Percentiles rank a stretch among this genome's conserved stretches.
phyloP scores from a whole-genome alignment of 1,284 basidiomycete species.

The Microbotryum intermedium region DNA sequence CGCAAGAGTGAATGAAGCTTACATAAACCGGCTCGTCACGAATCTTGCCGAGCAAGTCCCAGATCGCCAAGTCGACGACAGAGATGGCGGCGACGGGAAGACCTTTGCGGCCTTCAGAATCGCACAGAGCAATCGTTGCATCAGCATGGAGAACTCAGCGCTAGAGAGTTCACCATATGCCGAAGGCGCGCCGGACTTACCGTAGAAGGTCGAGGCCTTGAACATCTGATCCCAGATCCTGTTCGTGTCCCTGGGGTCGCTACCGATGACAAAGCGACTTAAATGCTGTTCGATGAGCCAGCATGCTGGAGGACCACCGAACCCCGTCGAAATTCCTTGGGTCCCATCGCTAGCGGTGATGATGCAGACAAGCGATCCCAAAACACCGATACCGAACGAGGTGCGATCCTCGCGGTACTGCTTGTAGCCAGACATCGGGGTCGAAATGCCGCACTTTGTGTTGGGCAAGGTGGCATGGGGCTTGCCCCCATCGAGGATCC shows the following conservation, averaged over 20 bases:
- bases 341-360: constrained; percentile 47
- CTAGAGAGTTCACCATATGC: too few relatives aligned
- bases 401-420: constrained; percentile 44
- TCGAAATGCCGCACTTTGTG: constrained; percentile 39
- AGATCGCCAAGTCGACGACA: constrained; percentile 49
- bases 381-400: constrained; percentile 39
- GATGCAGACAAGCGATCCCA: constrained; percentile 48
- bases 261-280: constrained; percentile 48
- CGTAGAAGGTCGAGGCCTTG: constrained; percentile 21
- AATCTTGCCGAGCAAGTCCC: constrained; percentile 51
- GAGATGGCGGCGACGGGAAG: constrained; percentile 46
- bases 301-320: constrained; percentile 50
- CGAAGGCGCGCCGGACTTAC: not conserved
- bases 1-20: not conserved
- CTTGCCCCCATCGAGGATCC: constrained; percentile 33
- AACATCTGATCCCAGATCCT: constrained; percentile 46
- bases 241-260: constrained; percentile 47
- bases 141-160: not conserved
- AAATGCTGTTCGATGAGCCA: constrained; percentile 51
- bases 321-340: constrained; percentile 47
- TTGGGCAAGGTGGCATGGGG: constrained; percentile 3
- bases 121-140: constrained; percentile 27
- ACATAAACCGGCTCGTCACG: constrained; percentile 48
- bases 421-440: constrained; percentile 46
- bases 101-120: constrained; percentile 48